These are phyloP conservation scores for Penicillium polonicum DNA, from an alignment of 2,329 filamentous ascomycete genomes.

Conservation along the genomic window DNA sequence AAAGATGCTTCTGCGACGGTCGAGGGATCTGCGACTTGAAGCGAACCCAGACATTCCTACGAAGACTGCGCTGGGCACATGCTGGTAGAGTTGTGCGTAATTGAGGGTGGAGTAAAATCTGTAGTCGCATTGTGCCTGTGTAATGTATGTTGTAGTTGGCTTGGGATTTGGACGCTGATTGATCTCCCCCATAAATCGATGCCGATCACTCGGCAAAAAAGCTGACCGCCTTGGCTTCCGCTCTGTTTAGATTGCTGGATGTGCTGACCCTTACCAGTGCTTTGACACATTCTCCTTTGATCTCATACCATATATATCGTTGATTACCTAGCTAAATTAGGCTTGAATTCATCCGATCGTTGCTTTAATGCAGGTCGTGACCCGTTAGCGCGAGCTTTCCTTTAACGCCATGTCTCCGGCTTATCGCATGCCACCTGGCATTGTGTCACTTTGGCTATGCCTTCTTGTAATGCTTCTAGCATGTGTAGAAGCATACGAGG, in stretches of 20 bases:
- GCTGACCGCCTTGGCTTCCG: conserved; percentile 5
- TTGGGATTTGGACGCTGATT: conserved; percentile 10
- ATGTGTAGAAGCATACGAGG: conserved; percentile 50
- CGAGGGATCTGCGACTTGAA: conserved; percentile 31
- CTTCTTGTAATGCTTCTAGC: conserved; percentile 24
- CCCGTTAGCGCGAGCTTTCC: conserved; percentile 4
- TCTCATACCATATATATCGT: neutral
- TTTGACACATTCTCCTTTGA: neutral
- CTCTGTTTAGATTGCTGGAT: neutral
- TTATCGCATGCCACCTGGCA: conserved; percentile 29
- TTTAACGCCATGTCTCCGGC: conserved; percentile 27
- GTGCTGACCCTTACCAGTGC: neutral
- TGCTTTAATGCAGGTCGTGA: conserved; percentile 13
- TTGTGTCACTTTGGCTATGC: conserved; percentile 29
- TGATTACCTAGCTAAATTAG: conserved; percentile 12
- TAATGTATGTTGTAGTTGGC: neutral
- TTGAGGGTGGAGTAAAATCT: conserved; percentile 32
- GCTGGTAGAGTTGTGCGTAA: conserved; percentile 30
- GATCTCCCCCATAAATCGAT: conserved; percentile 3
- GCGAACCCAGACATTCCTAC: conserved; percentile 27
- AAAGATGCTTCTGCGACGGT: conserved; percentile 25
- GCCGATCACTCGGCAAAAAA: conserved; percentile 3
- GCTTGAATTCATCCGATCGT: neutral
- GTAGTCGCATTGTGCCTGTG: conserved; percentile 25
- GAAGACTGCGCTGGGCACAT: conserved; percentile 28